These are phyloP conservation scores for Mortierella sp. DNA, from an alignment of 371 early-diverging fungal species.

Conservation along the genomic window DNA sequence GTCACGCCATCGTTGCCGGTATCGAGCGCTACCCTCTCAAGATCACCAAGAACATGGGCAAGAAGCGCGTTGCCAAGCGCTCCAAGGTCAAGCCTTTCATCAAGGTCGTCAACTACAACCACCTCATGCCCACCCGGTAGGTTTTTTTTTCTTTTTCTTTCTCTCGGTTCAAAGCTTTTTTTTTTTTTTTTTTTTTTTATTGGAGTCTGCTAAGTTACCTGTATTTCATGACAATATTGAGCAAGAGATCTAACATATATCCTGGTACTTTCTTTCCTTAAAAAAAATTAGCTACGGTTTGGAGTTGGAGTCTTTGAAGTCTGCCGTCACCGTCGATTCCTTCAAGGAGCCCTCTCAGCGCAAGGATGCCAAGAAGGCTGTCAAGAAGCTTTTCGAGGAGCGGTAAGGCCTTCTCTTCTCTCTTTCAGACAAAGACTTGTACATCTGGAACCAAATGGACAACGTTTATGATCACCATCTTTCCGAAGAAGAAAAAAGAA, in stretches of 20 bases:
- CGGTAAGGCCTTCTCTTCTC: constrained; percentile 47
- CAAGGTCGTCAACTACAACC: constrained; percentile 98
- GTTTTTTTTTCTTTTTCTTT: neutral
- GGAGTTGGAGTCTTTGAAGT: constrained; percentile 90
- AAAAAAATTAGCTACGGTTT: constrained; percentile 74
- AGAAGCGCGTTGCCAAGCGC: constrained; percentile 95
- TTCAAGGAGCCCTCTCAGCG: constrained; percentile 96
- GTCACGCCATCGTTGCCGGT: constrained; percentile 97
- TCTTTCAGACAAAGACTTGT: no score
- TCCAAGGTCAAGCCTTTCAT: constrained; percentile 98
- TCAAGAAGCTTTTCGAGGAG: constrained; percentile 96
- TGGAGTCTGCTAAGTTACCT: neutral
- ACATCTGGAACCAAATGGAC: no score
- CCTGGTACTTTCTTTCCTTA: neutral
- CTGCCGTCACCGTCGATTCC: constrained; percentile 84
- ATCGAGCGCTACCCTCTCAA: constrained; percentile 96
- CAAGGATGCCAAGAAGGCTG: constrained; percentile 87
- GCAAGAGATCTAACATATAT: neutral
- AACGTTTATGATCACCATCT: no score
- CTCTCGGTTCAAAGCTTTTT: neutral
- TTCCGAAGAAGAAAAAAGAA: neutral
- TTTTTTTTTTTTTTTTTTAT: neutral
- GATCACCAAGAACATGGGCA: constrained; percentile 94
- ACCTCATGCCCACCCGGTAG: constrained; percentile 98
- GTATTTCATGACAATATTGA: neutral